Conservation (phyloP, 495 filamentous ascomycete species). For the Aspergillus baeticus region DNA sequence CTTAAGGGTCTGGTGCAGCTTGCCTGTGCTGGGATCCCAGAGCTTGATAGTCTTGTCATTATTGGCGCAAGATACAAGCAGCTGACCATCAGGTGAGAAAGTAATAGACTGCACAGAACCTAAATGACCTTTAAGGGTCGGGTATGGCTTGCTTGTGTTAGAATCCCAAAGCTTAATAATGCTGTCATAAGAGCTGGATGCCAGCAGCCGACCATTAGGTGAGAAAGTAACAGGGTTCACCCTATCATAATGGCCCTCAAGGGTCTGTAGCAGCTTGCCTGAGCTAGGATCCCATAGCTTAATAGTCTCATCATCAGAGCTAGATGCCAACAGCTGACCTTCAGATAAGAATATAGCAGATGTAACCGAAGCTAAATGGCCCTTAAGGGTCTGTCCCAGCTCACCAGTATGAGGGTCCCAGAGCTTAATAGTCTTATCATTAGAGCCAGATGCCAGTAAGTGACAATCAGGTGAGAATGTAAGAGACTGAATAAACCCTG, state of each 20-base stretch:
- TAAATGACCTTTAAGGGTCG: background rate
- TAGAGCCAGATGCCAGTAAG: background rate
- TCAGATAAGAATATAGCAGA: slow-evolving; percentile 12
- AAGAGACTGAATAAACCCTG: background rate
- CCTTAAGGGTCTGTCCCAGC: background rate
- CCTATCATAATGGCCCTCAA: slow-evolving; percentile 13
- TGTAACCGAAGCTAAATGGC: too few relatives aligned
- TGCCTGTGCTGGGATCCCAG: background rate
- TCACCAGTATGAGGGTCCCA: background rate
- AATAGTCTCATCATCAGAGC: background rate
- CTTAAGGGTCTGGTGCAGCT: background rate
- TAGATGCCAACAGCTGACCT: slow-evolving; percentile 2
- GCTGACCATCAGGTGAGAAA: background rate
- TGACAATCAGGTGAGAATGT: background rate
- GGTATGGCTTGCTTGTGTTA: background rate
- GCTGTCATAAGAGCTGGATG: slow-evolving; percentile 13
- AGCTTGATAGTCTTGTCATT: slow-evolving; percentile 20
- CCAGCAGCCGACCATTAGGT: slow-evolving; percentile 15
- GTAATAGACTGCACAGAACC: background rate
- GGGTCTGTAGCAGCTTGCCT: slow-evolving; percentile 16
- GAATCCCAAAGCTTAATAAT: slow-evolving; percentile 11
- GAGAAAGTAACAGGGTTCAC: background rate
- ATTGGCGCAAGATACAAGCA: slow-evolving; percentile 13
- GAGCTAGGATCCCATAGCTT: slow-evolving; percentile 11
- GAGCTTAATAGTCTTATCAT: background rate